Percentiles rank a stretch among this genome's conserved stretches.
Conservation (phyloP, 2,329 filamentous ascomycete genomes). For the Botrytis hyacinthi region DNA sequence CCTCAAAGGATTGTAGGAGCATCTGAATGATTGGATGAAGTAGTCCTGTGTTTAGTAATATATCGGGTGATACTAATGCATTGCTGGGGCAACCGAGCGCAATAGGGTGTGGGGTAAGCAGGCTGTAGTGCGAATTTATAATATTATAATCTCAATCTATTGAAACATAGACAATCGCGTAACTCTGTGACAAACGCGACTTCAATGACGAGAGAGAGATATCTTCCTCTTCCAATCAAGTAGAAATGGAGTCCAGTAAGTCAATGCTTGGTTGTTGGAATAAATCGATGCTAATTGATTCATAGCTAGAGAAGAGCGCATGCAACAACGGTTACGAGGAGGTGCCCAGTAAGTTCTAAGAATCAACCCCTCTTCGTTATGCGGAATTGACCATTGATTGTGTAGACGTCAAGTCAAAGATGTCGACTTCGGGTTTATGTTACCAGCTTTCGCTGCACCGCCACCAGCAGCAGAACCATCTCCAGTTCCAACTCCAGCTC, state of each 20-base stretch:
- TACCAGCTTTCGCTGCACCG: slow-evolving; percentile 40
- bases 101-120: neutral
- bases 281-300: slow-evolving; percentile 15
- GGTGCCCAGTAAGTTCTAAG: slow-evolving; percentile 55
- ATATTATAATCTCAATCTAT: neutral
- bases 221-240: neutral
- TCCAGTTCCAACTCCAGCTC: slow-evolving; percentile 14
- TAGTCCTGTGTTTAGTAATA: neutral
- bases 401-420: slow-evolving; percentile 54
- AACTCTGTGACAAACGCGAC: slow-evolving; percentile 4
- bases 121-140: neutral
- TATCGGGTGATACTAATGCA: neutral
- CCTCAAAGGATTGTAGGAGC: neutral
- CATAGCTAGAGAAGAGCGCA: slow-evolving; percentile 57
- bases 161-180: neutral
- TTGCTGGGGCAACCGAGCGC: neutral
- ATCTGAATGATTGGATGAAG: neutral
- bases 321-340: slow-evolving; percentile 64
- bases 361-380: slow-evolving; percentile 9
- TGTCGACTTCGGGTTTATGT: slow-evolving; percentile 56
- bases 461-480: slow-evolving; percentile 20
- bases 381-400: slow-evolving; percentile 42
- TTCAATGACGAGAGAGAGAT: slow-evolving; percentile 8
- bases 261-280: neutral
- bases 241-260: slow-evolving; percentile 20